These are phyloP conservation scores for Tephrocybe sp. DNA, from an alignment of 768 basidiomycete species.

Conservation along the genomic window DNA sequence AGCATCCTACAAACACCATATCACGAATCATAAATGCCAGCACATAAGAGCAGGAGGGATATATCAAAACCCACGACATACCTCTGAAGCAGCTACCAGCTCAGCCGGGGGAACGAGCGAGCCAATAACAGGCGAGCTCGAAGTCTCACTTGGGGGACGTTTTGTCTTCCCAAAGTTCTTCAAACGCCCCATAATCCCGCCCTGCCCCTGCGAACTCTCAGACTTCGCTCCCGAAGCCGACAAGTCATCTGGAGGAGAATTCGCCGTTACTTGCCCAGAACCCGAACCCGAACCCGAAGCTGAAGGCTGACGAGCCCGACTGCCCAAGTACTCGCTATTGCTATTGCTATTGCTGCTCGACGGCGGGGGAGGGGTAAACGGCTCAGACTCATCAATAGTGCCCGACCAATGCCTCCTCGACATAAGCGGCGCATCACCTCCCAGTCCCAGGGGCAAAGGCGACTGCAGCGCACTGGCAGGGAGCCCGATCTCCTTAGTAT, in stretches of 20 bases:
- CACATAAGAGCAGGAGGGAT: neutral
- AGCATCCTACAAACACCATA: too few relatives aligned
- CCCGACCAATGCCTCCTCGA: conserved; percentile 36
- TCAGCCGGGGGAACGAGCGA: conserved; percentile 20
- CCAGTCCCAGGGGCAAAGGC: conserved; percentile 31
- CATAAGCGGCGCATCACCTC: conserved; percentile 31
- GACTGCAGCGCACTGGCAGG: conserved; percentile 39
- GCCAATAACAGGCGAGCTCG: conserved; percentile 25
- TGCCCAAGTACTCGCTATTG: conserved; percentile 51
- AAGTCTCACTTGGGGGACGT: conserved; percentile 31
- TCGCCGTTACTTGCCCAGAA: conserved; percentile 25
- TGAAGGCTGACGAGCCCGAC: conserved; percentile 43
- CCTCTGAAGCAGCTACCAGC: conserved; percentile 22
- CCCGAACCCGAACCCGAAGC: too few relatives aligned
- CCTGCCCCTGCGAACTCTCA: conserved; percentile 48
- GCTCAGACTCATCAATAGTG: conserved; percentile 36
- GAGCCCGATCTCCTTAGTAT: conserved; percentile 23
- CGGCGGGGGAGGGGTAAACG: conserved; percentile 16
- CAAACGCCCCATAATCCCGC: conserved; percentile 76
- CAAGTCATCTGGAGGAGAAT: conserved; percentile 46
- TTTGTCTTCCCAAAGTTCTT: conserved; percentile 68
- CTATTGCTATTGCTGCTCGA: conserved; percentile 21
- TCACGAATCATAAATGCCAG: neutral
- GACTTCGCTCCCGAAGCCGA: conserved; percentile 37
- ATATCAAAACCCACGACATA: neutral